Base-by-base conservation (phyloP, 1,284 basidiomycete genomes). In the Farysia itapuensis region DNA sequence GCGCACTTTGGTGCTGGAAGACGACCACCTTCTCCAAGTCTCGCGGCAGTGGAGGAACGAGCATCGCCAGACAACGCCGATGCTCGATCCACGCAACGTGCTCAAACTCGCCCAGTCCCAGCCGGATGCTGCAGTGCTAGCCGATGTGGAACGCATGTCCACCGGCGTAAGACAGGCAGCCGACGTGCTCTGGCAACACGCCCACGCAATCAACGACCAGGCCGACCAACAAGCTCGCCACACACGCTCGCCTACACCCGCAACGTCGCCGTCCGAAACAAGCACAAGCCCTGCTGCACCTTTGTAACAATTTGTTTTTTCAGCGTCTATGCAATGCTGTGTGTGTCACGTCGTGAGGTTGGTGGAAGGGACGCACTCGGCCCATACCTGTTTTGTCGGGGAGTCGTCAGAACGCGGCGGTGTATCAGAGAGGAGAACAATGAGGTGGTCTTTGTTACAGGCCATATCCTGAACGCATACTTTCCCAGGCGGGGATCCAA, bases 401-500 rank as follows among this genome's bases (percentile, higher is more conserved):
- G n/a, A n/a, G n/a, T n/a, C n/a, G n/a, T n/a, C n/a, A n/a, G n/a
- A n/a, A n/a, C n/a, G n/a, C n/a, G n/a, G n/a, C n/a, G n/a, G n/a
- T n/a, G n/a, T n/a, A n/a, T n/a, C n/a, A n/a, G n/a, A n/a, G n/a
- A 60, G 9, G 0, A 60, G 15, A 3, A 53, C 9, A 8, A 60
- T 12, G 15, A 60, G 6, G 16, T 49, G 36, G 6, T 60, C 57
- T 7, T 44, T 23, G 2, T 44, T 60, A 28, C 57, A 60, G 1
- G 34, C 13, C 19, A 35, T 20, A 8, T 20, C 11, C 18, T 20
- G 18, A 20, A 35, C 34, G n/a, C n/a, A n/a, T n/a, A n/a, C n/a
- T n/a, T n/a, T n/a, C n/a, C n/a, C n/a, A n/a, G n/a, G n/a, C n/a
- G n/a, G n/a, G n/a, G n/a, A n/a, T n/a, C n/a, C n/a, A n/a, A n/a